phyloP scores from a whole-genome alignment of 2,329 filamentous ascomycete genomes.

The Huntiella savannae region DNA sequence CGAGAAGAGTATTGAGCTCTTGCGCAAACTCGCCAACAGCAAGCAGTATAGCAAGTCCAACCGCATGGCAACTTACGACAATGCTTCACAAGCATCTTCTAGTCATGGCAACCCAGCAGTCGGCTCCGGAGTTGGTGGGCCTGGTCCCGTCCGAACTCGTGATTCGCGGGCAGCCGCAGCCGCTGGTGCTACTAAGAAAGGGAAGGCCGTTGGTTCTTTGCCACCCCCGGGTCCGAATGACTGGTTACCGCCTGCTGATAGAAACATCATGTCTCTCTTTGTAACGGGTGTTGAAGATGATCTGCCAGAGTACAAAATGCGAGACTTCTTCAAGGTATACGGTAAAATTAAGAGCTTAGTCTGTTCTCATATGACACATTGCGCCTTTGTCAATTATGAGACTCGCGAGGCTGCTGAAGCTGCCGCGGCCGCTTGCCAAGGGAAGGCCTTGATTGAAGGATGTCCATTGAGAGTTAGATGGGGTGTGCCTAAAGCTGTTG shows the following conservation, averaged over 20 bases:
- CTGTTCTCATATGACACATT: conserved; percentile 93
- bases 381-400: conserved; percentile 89
- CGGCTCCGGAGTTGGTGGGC: conserved; percentile 40
- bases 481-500: conserved; percentile 81
- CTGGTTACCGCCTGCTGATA: conserved; percentile 66
- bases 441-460: conserved; percentile 73
- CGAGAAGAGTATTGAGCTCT: conserved; percentile 79
- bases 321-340: conserved; percentile 74
- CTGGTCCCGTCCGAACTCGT: conserved; percentile 62
- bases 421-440: conserved; percentile 69
- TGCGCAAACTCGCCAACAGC: conserved; percentile 70
- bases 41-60: conserved; percentile 93
- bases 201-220: conserved; percentile 21
- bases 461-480: conserved; percentile 81
- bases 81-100: conserved; percentile 17
- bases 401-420: conserved; percentile 68
- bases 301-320: conserved; percentile 75
- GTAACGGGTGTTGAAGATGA: conserved; percentile 93
- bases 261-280: conserved; percentile 80
- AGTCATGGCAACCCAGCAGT: conserved; percentile 27
- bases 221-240: conserved; percentile 53
- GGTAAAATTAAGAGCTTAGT: conserved; percentile 84
- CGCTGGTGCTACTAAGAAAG: conserved; percentile 26
- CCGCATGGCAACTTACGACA: conserved; percentile 45
- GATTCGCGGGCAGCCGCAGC: conserved; percentile 36